Percentiles rank a stretch among this genome's conserved stretches.
Conservation (phyloP, 2,329 filamentous ascomycete species). For the Fusarium cyanostomum region DNA sequence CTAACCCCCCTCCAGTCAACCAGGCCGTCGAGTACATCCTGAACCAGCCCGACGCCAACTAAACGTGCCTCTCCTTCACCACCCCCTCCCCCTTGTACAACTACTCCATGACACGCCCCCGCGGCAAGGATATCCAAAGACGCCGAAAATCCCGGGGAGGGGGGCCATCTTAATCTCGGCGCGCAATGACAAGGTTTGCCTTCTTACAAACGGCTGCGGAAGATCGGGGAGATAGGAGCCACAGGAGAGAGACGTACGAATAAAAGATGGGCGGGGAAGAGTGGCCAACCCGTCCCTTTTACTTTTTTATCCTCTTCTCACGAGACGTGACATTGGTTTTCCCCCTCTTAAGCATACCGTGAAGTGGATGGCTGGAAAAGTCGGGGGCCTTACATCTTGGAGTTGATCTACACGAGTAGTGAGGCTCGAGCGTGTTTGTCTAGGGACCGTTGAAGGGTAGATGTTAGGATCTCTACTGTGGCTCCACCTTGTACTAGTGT, state of each 20-base stretch:
- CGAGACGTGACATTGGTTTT: constrained; percentile 4
- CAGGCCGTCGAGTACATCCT: constrained; percentile 95
- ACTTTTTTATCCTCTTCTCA: constrained; percentile 2
- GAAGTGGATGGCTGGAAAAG: constrained; percentile 1
- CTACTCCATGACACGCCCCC: constrained; percentile 33
- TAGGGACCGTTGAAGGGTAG: constrained; percentile 11
- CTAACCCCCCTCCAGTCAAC: constrained; percentile 69
- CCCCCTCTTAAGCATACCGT: neutral
- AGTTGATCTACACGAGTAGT: neutral
- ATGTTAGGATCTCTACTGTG: constrained; percentile 32
- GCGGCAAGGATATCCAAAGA: constrained; percentile 30
- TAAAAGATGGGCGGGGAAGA: constrained; percentile 23
- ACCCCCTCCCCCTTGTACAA: constrained; percentile 41
- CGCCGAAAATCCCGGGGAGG: constrained; percentile 18
- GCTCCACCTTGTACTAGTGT: constrained; percentile 49
- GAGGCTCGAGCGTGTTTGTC: neutral
- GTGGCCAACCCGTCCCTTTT: constrained; percentile 9
- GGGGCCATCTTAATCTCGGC: constrained; percentile 30
- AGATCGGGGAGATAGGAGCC: constrained; percentile 1
- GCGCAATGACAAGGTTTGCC: constrained; percentile 31
- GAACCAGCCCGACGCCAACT: constrained; percentile 89
- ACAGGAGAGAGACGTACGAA: constrained; percentile 21
- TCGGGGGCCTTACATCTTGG: no score
- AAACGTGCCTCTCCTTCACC: constrained; percentile 39
- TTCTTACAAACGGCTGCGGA: constrained; percentile 28